phyloP scores from a whole-genome alignment of 345 rosid species.

The Stellera chamaejasme region DNA sequence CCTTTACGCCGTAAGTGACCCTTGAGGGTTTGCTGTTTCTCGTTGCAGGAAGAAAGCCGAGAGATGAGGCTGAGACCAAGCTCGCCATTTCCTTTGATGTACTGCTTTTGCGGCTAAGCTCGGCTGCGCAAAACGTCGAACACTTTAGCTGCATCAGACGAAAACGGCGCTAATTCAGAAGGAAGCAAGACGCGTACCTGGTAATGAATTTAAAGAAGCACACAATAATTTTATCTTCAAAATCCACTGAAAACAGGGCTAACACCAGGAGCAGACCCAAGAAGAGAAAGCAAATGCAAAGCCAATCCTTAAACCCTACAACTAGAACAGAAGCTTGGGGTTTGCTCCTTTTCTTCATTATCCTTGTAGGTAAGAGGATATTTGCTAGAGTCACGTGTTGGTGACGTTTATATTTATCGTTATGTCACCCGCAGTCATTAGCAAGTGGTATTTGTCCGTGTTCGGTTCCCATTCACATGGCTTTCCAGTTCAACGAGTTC shows the following conservation, averaged over 20 bases:
- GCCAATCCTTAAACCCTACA: constrained; percentile 19
- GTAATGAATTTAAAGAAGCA: background rate
- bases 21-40: constrained; percentile 13
- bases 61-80: constrained; percentile 26
- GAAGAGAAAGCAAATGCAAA: background rate
- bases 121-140: no score
- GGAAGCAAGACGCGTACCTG: background rate
- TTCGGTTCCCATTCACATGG: constrained; percentile 32
- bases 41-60: constrained; percentile 19
- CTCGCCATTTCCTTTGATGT: constrained; percentile 27
- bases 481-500: background rate
- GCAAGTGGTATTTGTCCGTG: constrained; percentile 20
- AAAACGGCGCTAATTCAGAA: background rate
- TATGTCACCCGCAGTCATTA: constrained; percentile 13
- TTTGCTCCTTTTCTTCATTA: constrained; percentile 8
- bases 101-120: background rate
- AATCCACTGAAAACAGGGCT: no score
- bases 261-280: constrained; percentile 4
- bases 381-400: background rate
- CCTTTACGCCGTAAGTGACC: constrained; percentile 23
- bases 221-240: no score
- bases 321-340: constrained; percentile 2
- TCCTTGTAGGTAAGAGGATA: background rate
- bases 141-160: no score
- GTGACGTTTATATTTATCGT: constrained; percentile 5